Percentiles rank a stretch among this genome's conserved stretches.
These are phyloP conservation scores for Euphorbia lathyris DNA, from an alignment of 345 rosid genomes.

Conservation along the genomic window DNA sequence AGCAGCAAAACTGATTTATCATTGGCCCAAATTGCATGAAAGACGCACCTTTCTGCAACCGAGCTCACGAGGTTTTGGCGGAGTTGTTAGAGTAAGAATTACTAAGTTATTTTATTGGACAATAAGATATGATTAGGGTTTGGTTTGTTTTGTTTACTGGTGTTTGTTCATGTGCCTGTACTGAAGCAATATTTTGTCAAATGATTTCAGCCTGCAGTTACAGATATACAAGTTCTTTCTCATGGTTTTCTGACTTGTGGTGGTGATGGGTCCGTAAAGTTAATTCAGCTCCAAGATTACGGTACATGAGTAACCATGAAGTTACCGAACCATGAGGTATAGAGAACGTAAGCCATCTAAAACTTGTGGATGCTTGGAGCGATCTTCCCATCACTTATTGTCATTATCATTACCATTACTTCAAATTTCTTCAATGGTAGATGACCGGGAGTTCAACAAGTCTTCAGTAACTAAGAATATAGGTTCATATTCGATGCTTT, in stretches of 20 bases:
- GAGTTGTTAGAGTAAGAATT: slow-evolving; percentile 68
- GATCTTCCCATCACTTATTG: neutral
- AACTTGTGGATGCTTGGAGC: neutral
- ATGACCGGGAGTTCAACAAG: neutral
- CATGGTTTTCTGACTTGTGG: slow-evolving; percentile 82
- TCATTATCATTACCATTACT: neutral
- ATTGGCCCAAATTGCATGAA: slow-evolving; percentile 92
- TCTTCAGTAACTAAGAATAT: no score
- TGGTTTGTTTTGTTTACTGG: neutral
- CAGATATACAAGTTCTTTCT: slow-evolving; percentile 75
- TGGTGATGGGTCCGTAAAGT: slow-evolving; percentile 82
- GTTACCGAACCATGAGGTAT: neutral
- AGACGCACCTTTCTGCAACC: slow-evolving; percentile 79
- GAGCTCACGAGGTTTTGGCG: slow-evolving; percentile 79
- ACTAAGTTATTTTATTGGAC: neutral
- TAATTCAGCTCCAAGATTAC: slow-evolving; percentile 43
- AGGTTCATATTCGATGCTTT: neutral
- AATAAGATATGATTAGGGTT: no score
- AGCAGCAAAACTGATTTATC: slow-evolving; percentile 65
- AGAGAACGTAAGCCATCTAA: neutral
- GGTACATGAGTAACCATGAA: neutral
- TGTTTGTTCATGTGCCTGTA: neutral
- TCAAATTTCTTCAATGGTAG: neutral
- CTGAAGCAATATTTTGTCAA: slow-evolving; percentile 12
- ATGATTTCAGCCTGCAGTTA: slow-evolving; percentile 71